phyloP scores from a whole-genome alignment of 2,329 filamentous ascomycete genomes.

The Calycina herbarum region DNA sequence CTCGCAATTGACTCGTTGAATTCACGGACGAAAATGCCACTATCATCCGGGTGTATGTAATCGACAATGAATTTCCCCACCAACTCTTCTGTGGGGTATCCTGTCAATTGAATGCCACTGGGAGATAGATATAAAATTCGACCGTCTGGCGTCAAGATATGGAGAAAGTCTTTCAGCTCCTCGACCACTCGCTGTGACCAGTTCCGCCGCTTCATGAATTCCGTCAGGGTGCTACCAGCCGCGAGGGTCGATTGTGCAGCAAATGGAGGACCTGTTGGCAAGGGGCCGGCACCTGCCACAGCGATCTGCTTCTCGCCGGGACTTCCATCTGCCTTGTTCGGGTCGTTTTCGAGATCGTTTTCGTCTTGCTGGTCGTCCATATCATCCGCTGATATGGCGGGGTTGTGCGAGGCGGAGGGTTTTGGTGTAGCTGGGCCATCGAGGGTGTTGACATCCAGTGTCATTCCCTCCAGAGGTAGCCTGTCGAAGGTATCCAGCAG shows the following conservation, averaged over 20 bases:
- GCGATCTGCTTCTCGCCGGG: slow-evolving; percentile 27
- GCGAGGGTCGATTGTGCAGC: slow-evolving; percentile 29
- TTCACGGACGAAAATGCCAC: slow-evolving; percentile 78
- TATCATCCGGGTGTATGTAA: slow-evolving; percentile 83
- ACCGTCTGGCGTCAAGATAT: slow-evolving; percentile 83
- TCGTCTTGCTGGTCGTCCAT: slow-evolving; percentile 23
- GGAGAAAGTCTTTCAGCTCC: slow-evolving; percentile 83
- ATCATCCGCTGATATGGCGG: slow-evolving; percentile 23
- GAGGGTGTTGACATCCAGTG: slow-evolving; percentile 42
- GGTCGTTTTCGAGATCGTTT: slow-evolving; percentile 20
- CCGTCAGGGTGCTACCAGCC: slow-evolving; percentile 56
- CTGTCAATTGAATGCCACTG: slow-evolving; percentile 71
- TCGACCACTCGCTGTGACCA: slow-evolving; percentile 90
- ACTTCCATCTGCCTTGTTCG: slow-evolving; percentile 14
- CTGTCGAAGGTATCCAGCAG: slow-evolving; percentile 42
- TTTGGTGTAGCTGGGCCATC: slow-evolving; percentile 26
- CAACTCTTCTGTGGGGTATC: slow-evolving; percentile 70
- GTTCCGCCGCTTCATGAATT: slow-evolving; percentile 67
- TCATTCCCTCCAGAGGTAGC: slow-evolving; percentile 42
- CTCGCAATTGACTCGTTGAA: slow-evolving; percentile 86
- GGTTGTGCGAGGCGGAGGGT: slow-evolving; percentile 33
- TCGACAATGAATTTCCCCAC: slow-evolving; percentile 76
- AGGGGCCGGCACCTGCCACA: slow-evolving; percentile 35
- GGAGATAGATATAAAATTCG: slow-evolving; percentile 85
- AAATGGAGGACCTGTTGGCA: slow-evolving; percentile 33